Base-by-base conservation (phyloP, 352 stramenopile genomes). In the Globisporangium middletonii region DNA sequence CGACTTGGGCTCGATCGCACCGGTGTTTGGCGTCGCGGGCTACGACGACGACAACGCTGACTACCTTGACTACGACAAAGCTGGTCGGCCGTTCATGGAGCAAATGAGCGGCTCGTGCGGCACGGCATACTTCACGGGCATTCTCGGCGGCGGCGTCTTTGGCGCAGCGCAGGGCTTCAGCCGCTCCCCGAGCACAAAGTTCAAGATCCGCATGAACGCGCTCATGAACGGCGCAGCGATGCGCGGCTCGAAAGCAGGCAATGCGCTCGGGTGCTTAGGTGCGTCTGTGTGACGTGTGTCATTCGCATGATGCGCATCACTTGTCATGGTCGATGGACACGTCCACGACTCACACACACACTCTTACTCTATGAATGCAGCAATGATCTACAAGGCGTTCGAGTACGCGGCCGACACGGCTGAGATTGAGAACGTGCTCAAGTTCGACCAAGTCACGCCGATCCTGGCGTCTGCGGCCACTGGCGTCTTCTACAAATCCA, bases 121-220 rank as follows among this genome's bases (percentile, higher is more conserved):
- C 43, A 77, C 83, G 19, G 78, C 81, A 41, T 95, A 95, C 68
- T 92, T 95, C 56, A 83, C 81, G 35, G 86, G 86, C 38, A 93
- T 95, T 63, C 58, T 92, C 33, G 79, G 79, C n/a, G 86, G 86
- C 53, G 86, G 86, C 43, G 48, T 77, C 2, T 85, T 79, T 47
- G 86, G 86, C 53, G 83, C 83, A 4, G 52, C 77, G 45, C 74
- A 83, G 53, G 86, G 86, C 54, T 88, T 92, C 38, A 42, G 69
- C 30, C 77, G 77, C 50, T 88, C 83, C 26, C 86, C 86, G 13
- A 92, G 78, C 67, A 74, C 79, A 52, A 95, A 92, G 72, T 88
- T 95, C 68, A 93, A 93, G 63, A 92, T 95, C 51, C 67, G 83
- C 58, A 88, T 95, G 77, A 95, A 95, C 59, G 79, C 79, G 62